These are phyloP conservation scores for Pulveroboletus sp. DNA, from an alignment of 768 basidiomycete species.

Conservation along the genomic window DNA sequence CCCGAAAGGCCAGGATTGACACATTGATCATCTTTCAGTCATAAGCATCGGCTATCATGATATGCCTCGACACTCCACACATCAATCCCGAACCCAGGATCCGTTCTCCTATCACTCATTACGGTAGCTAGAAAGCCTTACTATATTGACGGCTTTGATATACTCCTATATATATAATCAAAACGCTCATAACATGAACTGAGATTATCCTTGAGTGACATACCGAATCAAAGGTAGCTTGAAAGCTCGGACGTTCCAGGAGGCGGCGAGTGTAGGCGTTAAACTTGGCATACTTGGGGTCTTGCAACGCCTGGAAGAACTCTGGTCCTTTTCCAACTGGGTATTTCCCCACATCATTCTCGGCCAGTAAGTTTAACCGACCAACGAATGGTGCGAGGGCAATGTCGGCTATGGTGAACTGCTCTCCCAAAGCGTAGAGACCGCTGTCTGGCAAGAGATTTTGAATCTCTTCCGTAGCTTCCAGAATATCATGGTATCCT, in stretches of 20 bases:
- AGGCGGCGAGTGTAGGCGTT: conserved; percentile 47
- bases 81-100: no score
- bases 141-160: neutral
- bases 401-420: conserved; percentile 57
- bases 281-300: conserved; percentile 48
- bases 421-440: conserved; percentile 33
- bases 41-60: no score
- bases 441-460: conserved; percentile 42
- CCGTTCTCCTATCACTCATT: no score
- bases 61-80: no score
- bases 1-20: no score
- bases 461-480: conserved; percentile 50
- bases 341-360: conserved; percentile 53
- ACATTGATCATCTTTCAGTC: no score
- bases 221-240: conserved; percentile 54
- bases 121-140: no score
- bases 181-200: neutral
- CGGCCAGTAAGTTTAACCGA: conserved; percentile 42
- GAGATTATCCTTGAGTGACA: conserved; percentile 10
- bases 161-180: conserved; percentile 12
- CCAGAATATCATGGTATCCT: conserved; percentile 39
- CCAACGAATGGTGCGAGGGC: conserved; percentile 60
- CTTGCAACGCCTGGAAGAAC: conserved; percentile 38
- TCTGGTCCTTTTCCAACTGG: conserved; percentile 46
- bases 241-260: conserved; percentile 51